Evolutionary conservation across 805 yeast species (phyloP), one percentile per base, ranked within the genome.

Genomic region (Starmerella vaccinii): DNA sequence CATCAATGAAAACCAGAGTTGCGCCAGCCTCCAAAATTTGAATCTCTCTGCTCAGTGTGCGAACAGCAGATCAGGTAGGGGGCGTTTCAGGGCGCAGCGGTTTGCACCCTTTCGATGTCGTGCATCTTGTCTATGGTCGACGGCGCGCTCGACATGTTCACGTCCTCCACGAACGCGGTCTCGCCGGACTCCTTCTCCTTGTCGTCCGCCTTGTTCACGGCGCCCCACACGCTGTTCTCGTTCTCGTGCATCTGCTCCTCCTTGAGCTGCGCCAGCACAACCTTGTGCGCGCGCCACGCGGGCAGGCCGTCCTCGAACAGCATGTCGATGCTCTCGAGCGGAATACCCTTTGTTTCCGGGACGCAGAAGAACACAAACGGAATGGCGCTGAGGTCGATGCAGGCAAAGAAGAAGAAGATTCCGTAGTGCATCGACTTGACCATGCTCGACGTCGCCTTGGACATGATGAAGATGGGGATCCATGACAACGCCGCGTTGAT

Each of bases 391-490:
- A 49, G 27, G 16, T 49, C 52, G n/a, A 49, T 49, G 30, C n/a
- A 12, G 3, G 52, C 52, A 24, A 49, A 49, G 33, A 49, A 49
- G 45, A 49, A 49, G 39, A 49, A 49, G n/a, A 44, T 30, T 4
- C 52, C 52, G 33, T 49, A 49, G 21, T 32, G 39, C 52, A 49
- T 49, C 24, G 43, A 42, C 6, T n/a, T 22, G 34, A 46, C 40
- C 52, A 49, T 49, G 34, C 47, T 41, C 22, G 30, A 19, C 18
- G 52, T 49, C 13, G 52, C 43, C 48, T 49, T 49, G 4, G 52
- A 38, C 52, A 49, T 49, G 33, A 49, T 49, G 41, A 49, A 49
- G 23, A 49, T 49, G 5, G 52, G 52, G 10, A 49, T 6, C 52
- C 52, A 49, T 12, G 52, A 49, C 32, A 43, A 29, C 6, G 52